Base-by-base conservation (phyloP, 202 grass and related monocot species). In the Setaria italica region DNA sequence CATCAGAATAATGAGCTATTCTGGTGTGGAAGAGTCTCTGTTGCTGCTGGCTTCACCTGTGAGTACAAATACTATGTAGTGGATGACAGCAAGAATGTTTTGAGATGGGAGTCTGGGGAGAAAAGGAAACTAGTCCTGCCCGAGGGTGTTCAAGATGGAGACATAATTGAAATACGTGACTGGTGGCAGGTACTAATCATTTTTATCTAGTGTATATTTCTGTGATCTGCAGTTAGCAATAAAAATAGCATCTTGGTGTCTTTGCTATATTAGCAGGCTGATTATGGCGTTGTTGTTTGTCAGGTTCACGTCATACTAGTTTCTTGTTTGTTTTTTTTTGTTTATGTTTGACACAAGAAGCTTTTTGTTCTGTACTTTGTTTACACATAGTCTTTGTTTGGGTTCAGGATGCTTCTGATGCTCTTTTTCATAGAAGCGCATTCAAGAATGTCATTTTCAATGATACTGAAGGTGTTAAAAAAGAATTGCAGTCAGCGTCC, bases 41-140 rank as follows among this genome's bases (percentile, higher is more conserved):
- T 94, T n/a, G 29, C 58, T 20, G 39, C 86, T 51, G 74, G 33
- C n/a, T 99, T 94, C 67, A 70, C 63, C 30, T 90, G 64, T 50
- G 85, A 99, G 68, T 99, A 99, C 81, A 91, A 65, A 39, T 99
- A 99, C 43, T 84, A 93, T 83, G 89, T 99, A 50, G 97, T 97
- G 25, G 94, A 99, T 58, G 92, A 99, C 5, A 67, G 63, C 67
- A 89, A 87, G 66, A 91, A 94, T 87, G 87, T 99, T 62, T 74
- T 94, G 88, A 96, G 94, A 86, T 91, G 48, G 83, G 97, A 99
- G 48, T 10, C 84, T 65, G 97, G 88, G 78, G 89, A 97, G 77
- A 94, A 94, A 47, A 91, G 92, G 80, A 91, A 91, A 30, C 45
- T 99, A 21, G 74, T 90, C 45, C 77, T 94, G 51, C 97, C 94